Evolutionary conservation across 345 rosid species (phyloP).

Genomic region (Trapa bicornis): DNA sequence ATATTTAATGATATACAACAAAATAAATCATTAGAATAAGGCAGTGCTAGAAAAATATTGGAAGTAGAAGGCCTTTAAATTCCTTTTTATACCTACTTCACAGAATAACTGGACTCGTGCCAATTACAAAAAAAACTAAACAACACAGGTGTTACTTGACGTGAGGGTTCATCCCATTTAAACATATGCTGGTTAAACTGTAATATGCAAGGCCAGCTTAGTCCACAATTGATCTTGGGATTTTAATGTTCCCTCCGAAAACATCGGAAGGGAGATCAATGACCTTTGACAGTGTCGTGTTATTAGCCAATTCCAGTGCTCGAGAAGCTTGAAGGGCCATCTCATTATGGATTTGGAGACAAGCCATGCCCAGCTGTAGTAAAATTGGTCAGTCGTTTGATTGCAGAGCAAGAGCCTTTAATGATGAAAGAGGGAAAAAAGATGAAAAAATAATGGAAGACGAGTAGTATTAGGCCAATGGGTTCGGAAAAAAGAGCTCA

Average conservation of each 20-base stretch:
- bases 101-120: too few species aligned
- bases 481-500: conserved; percentile 21
- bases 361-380: conserved; percentile 68
- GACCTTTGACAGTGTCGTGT: conserved; percentile 22
- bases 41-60: too few species aligned
- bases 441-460: too few species aligned
- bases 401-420: background rate
- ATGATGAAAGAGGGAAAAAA: background rate
- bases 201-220: background rate
- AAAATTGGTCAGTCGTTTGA: background rate
- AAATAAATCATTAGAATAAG: too few species aligned
- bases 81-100: too few species aligned
- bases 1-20: too few species aligned
- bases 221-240: conserved; percentile 25
- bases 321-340: conserved; percentile 92
- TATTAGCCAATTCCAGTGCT: conserved; percentile 46
- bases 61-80: too few species aligned
- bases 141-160: too few species aligned
- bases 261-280: conserved; percentile 20
- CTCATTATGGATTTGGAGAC: conserved; percentile 82
- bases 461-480: background rate
- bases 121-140: too few species aligned
- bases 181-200: too few species aligned
- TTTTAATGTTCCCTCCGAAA: conserved; percentile 31
- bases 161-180: too few species aligned